These are phyloP conservation scores for Lathyrus aphaca DNA, from an alignment of 306 rosid species.

Conservation along the genomic window DNA sequence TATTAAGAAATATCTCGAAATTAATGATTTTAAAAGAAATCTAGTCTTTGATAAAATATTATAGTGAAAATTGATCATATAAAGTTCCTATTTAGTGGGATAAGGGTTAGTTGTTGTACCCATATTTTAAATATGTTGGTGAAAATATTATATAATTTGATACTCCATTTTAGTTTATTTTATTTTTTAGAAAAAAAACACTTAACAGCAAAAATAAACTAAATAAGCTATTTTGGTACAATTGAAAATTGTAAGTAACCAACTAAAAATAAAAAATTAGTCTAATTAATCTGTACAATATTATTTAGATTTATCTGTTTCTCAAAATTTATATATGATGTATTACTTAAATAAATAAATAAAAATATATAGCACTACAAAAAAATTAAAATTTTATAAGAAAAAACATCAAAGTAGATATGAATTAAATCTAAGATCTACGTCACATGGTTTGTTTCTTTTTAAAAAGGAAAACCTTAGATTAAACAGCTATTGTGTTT, in stretches of 20 bases:
- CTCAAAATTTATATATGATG: neutral
- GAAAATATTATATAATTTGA: neutral
- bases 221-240: too few species aligned
- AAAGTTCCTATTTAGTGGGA: too few species aligned
- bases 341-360: neutral
- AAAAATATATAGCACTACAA: neutral
- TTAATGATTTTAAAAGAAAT: too few species aligned
- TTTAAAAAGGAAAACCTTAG: neutral
- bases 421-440: slow-evolving; percentile 10
- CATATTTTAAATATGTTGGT: neutral
- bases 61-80: too few species aligned
- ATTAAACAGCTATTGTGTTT: neutral
- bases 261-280: neutral
- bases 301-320: neutral
- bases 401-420: neutral
- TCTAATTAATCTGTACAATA: neutral
- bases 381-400: neutral
- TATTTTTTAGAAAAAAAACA: too few species aligned
- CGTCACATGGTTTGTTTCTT: neutral
- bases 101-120: too few species aligned
- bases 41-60: too few species aligned
- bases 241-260: too few species aligned
- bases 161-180: neutral
- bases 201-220: too few species aligned
- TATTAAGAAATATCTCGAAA: too few species aligned